Evolutionary conservation across 345 rosid genomes (phyloP), one percentile per base, ranked within the genome.

Genomic region (Lenwebbia sp.): DNA sequence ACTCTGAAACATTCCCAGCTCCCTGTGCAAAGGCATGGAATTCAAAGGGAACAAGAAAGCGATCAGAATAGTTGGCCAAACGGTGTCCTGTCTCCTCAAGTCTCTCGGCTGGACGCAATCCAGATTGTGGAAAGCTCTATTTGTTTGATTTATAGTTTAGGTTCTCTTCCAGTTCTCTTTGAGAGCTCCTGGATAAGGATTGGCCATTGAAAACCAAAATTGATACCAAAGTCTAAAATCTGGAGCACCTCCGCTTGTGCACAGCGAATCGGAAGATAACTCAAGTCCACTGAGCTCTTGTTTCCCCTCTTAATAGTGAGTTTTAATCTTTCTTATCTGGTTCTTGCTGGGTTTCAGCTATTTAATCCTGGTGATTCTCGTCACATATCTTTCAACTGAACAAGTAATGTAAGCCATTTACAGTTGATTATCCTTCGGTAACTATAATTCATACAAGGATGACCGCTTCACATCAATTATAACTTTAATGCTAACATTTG

Each of bases 141-240:
- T 53, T 96, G 97, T 0, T 98, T 97, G 51, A 97, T 92, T 58
- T 97, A 92, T 17, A 96, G 92, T 85, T 92, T 93, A 56, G 94
- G 91, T 21, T 94, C 96, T 13, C 98, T 94, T 11, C 88, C 89
- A 9, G 88, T 12, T 75, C 84, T 87, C 25, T 19, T 84, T 1
- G 98, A 85, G n/a, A 97, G 91, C 76, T 74, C 56, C 85, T 97
- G 94, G 86, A 97, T 95, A 58, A 97, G 96, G 87, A 89, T 84
- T 1, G 99, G 99, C 98, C 96, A 97, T 41, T 95, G 97, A 90
- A 95, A 97, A 86, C 99, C 99, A 78, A 93, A 96, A 23, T 84
- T 83, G 65, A 97, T 92, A 62, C 99, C 98, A 26, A 97, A 97
- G 89, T 97, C 98, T 78, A 97, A 86, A 58, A 97, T 89, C 86